A percentile compares a stretch with the other conserved stretches of the same genome.
Evolutionary conservation across 768 basidiomycete genomes (phyloP).

Genomic region (Hypsizygus marmoreus): DNA sequence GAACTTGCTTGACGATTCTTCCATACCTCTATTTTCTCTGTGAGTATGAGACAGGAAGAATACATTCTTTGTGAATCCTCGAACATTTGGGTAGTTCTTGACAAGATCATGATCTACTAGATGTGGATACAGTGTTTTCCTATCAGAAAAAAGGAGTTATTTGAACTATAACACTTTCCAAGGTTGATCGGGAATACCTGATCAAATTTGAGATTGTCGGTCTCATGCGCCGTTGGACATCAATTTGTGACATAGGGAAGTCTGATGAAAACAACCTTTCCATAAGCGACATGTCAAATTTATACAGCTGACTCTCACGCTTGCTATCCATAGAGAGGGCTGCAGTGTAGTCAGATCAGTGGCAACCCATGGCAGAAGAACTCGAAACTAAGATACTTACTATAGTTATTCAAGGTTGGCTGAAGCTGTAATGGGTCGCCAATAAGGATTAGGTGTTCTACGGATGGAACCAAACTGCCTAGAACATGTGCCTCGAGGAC

Average conservation of each 20-base stretch:
- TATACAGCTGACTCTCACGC: slow-evolving; percentile 55
- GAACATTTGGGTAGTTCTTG: slow-evolving; percentile 50
- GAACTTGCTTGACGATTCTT: slow-evolving; percentile 67
- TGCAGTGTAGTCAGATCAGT: slow-evolving; percentile 23
- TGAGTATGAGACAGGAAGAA: slow-evolving; percentile 70
- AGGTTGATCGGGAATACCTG: slow-evolving; percentile 34
- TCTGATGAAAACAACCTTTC: slow-evolving; percentile 63
- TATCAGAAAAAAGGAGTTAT: slow-evolving; percentile 23
- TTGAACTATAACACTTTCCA: neutral
- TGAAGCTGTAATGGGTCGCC: slow-evolving; percentile 80
- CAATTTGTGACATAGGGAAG: slow-evolving; percentile 66
- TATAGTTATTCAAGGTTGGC: slow-evolving; percentile 62
- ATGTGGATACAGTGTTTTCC: slow-evolving; percentile 60
- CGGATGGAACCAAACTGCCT: slow-evolving; percentile 59
- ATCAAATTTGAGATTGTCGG: slow-evolving; percentile 66
- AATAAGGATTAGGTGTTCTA: slow-evolving; percentile 78
- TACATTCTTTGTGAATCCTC: slow-evolving; percentile 63
- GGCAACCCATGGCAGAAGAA: slow-evolving; percentile 1
- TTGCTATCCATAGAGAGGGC: slow-evolving; percentile 69
- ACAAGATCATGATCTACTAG: slow-evolving; percentile 62
- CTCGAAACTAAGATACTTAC: slow-evolving; percentile 38
- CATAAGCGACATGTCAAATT: slow-evolving; percentile 76
- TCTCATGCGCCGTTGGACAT: slow-evolving; percentile 77
- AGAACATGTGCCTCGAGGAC: slow-evolving; percentile 79
- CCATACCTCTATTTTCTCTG: slow-evolving; percentile 56